Conservation (phyloP, 2,329 filamentous ascomycete species). For the Monilinia polystroma region DNA sequence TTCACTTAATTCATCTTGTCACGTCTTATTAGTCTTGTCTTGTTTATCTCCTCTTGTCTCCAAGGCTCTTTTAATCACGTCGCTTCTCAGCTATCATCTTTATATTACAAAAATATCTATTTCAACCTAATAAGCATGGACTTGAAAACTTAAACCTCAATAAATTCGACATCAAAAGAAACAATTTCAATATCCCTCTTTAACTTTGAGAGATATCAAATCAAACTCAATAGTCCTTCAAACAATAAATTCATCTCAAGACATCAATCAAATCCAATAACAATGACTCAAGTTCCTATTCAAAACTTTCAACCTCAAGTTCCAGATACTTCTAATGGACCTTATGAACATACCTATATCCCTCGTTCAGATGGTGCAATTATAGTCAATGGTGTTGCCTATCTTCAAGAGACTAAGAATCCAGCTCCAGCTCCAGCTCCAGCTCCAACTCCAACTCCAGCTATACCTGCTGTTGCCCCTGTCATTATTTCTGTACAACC, state of each 20-base stretch:
- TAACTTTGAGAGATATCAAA: slow-evolving; percentile 2
- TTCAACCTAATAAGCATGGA: not conserved
- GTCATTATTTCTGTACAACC: slow-evolving; percentile 8
- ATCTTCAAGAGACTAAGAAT: slow-evolving; percentile 23
- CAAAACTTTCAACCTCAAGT: slow-evolving; percentile 59
- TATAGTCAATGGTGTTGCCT: slow-evolving; percentile 30
- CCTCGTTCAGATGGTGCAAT: slow-evolving; percentile 44
- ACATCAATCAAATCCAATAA: slow-evolving; percentile 36
- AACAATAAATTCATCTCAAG: not conserved
- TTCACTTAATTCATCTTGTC: no score
- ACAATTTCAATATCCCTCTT: not conserved
- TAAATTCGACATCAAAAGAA: not conserved
- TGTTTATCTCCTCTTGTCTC: no score
- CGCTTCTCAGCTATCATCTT: not conserved
- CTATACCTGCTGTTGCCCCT: slow-evolving; percentile 12
- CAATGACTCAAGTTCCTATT: slow-evolving; percentile 43
- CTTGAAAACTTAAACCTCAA: not conserved
- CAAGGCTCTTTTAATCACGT: no score
- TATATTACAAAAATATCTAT: not conserved
- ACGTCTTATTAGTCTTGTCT: no score
- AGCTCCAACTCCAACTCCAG: not conserved
- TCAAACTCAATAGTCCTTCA: not conserved
- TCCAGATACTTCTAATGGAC: slow-evolving; percentile 56
- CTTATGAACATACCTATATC: slow-evolving; percentile 55
- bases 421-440: not conserved